These are phyloP conservation scores for Sanghuangporus baumii DNA, from an alignment of 1,284 basidiomycete genomes.

Conservation along the genomic window DNA sequence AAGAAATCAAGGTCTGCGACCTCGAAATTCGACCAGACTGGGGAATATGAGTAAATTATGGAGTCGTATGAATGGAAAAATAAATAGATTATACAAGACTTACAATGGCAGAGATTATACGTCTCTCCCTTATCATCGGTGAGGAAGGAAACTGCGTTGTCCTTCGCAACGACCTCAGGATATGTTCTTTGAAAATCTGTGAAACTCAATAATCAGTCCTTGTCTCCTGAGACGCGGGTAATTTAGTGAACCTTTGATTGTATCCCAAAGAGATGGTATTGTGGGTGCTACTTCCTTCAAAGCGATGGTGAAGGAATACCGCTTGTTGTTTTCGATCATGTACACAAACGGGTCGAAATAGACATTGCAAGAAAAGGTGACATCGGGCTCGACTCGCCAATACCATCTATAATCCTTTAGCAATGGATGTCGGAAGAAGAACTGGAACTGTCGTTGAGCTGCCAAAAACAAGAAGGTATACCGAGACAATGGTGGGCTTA, in stretches of 20 bases:
- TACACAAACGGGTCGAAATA: conserved; percentile 70
- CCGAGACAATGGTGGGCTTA: conserved; percentile 23
- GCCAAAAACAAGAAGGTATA: background rate
- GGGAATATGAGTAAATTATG: conserved; percentile 18
- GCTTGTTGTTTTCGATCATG: conserved; percentile 70
- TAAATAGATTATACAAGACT: conserved; percentile 19
- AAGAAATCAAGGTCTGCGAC: conserved; percentile 64
- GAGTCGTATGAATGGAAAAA: conserved; percentile 30
- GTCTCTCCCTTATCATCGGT: conserved; percentile 55
- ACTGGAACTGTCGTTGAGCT: conserved; percentile 24
- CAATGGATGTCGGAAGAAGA: conserved; percentile 48
- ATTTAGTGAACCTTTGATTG: conserved; percentile 40
- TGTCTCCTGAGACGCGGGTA: background rate
- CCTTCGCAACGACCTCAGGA: conserved; percentile 55
- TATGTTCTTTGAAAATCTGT: conserved; percentile 57
- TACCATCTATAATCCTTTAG: conserved; percentile 48
- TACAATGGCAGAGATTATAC: conserved; percentile 76
- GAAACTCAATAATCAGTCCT: background rate
- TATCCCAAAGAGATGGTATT: conserved; percentile 69
- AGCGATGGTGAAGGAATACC: conserved; percentile 57
- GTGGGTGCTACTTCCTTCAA: conserved; percentile 74
- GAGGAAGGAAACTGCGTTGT: conserved; percentile 69
- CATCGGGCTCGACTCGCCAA: conserved; percentile 70
- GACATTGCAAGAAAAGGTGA: conserved; percentile 72
- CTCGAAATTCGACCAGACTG: conserved; percentile 77